These are phyloP conservation scores for Rhizomucor miehei DNA, from an alignment of 371 early-diverging fungal genomes.

Conservation along the genomic window DNA sequence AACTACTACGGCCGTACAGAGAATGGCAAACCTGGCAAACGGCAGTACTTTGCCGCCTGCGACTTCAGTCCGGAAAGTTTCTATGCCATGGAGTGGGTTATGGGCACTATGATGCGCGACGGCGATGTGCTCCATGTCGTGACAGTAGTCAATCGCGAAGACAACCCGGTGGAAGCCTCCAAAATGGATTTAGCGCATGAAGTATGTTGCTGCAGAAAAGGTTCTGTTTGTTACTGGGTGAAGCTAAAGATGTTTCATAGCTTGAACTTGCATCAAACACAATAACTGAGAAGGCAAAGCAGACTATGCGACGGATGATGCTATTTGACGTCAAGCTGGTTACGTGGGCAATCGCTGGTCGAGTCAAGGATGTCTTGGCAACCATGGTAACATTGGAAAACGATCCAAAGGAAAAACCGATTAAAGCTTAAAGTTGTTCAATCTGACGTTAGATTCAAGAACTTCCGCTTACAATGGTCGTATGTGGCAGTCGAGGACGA, in stretches of 20 bases:
- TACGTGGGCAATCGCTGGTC: conserved; percentile 48
- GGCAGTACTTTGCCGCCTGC: conserved; percentile 36
- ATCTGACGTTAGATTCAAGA: conserved; percentile 28
- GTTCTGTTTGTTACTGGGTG: no score
- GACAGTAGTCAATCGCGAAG: conserved; percentile 47
- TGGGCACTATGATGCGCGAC: conserved; percentile 55
- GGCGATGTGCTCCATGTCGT: conserved; percentile 55
- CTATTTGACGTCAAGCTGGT: conserved; percentile 48
- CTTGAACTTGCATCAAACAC: conserved; percentile 25
- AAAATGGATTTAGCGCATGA: conserved; percentile 19
- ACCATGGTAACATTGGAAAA: conserved; percentile 13
- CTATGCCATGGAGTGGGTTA: conserved; percentile 51
- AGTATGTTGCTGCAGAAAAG: conserved; percentile 8
- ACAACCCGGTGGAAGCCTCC: conserved; percentile 32
- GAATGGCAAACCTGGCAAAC: conserved; percentile 15
- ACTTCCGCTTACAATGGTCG: conserved; percentile 41
- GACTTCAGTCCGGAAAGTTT: conserved; percentile 43
- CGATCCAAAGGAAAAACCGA: not conserved
- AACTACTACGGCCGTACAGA: conserved; percentile 26
- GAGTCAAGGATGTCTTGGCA: conserved; percentile 41
- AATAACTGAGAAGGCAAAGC: conserved; percentile 20
- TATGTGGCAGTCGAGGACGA: conserved; percentile 47
- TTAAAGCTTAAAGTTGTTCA: no score
- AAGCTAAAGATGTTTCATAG: conserved; percentile 11
- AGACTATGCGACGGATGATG: conserved; percentile 35